Base-by-base conservation (phyloP, 805 yeast species). In the Pichia paraexigua region DNA sequence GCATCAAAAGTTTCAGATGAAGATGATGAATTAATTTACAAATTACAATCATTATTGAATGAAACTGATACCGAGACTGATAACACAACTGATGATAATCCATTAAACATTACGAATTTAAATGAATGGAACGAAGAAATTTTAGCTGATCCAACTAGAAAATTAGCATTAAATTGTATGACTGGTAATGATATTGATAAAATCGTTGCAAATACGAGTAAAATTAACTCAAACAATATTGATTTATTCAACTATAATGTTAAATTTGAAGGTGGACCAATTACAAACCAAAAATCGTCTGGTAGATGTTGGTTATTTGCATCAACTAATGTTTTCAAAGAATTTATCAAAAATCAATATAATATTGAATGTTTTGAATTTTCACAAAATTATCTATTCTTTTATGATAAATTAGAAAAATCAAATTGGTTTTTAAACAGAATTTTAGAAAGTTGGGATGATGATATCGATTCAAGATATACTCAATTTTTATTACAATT, bases 281-380 rank as follows among this genome's bases (percentile, higher is more conserved):
- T 85, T 20, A 83, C 87, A 46, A 82, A 85, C 69, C 96, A 88
- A 70, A 77, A 78, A 60, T 71, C 82, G 10, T 79, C 88, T 22
- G 96, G 96, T 24, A 73, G 96, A 64, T 88, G 96, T 69, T 88
- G 96, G 96, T 75, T 88, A 54, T 89, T 89, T 69, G 96, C 96
- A 12, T 79, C 92, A 0, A 79, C 88, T 47, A 89, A 88, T 60
- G 82, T 85, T 40, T 74, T 87, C 62, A 78, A 95, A 59, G 73
- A 83, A 54, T 77, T 76, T 46, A 79, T 86, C 45, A 81, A 83
- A 64, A 70, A 77, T 58, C 77, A 77, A 63, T 79, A 81, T 68
- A 79, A 83, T 60, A 66, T 89, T 58, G 80, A 80, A 54, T 73
- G 74, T 54, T 83, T 88, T 67, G 92, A 87, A 69, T 71, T 89